Evolutionary conservation across 2,329 filamentous ascomycete genomes (phyloP).

Genomic region (Cytospora leucostoma): DNA sequence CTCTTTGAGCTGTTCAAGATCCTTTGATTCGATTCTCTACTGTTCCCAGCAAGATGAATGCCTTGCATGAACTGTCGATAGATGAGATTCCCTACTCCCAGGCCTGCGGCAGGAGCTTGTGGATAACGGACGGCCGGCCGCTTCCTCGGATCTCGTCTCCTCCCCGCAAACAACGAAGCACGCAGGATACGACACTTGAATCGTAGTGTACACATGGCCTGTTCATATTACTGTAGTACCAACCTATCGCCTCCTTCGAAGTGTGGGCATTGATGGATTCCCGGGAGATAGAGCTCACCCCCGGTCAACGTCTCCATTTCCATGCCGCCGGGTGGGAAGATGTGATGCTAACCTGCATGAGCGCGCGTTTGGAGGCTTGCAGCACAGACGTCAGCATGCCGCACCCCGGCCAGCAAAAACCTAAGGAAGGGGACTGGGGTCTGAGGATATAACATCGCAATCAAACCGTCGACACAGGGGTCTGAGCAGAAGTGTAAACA

Average conservation of each 20-base stretch:
- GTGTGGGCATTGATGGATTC: constrained; percentile 1
- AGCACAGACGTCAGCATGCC: constrained; percentile 12
- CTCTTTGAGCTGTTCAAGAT: constrained; percentile 3
- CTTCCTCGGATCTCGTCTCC: constrained; percentile 3
- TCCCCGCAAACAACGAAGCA: constrained; percentile 9
- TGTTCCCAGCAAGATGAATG: constrained; percentile 7
- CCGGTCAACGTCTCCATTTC: constrained; percentile 8
- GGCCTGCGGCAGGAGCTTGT: constrained; percentile 6
- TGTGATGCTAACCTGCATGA: constrained; percentile 23
- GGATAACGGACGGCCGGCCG: neutral
- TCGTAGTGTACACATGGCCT: neutral
- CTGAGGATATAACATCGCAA: constrained; percentile 14
- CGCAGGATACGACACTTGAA: constrained; percentile 14
- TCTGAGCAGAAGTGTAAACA: constrained; percentile 26
- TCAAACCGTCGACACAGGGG: constrained; percentile 9
- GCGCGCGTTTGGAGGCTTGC: constrained; percentile 20
- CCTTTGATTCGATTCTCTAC: constrained; percentile 1
- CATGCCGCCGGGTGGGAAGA: constrained; percentile 15
- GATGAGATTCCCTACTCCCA: neutral
- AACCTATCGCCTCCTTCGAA: constrained; percentile 1
- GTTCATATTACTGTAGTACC: too few relatives aligned
- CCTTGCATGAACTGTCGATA: neutral
- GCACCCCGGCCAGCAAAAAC: neutral
- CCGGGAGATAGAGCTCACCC: constrained; percentile 6
- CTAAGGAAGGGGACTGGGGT: constrained; percentile 13